Base-by-base conservation (phyloP, 495 filamentous ascomycete species). In the Hyaloscypha hepaticicola region DNA sequence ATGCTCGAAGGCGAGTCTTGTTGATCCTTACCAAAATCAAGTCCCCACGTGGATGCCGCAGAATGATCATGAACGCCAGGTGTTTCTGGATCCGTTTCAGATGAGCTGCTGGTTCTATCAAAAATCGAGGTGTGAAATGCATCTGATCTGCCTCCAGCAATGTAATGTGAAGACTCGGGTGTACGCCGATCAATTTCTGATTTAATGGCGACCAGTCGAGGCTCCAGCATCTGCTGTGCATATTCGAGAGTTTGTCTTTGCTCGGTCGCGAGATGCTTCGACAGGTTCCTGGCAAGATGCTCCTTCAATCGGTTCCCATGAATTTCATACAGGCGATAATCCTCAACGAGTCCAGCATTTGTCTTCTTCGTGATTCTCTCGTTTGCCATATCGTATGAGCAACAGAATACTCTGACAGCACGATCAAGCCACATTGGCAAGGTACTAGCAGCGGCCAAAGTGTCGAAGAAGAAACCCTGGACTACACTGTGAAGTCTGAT, bases 401-500 rank as follows among this genome's bases (percentile, higher is more conserved):
- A 78, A 68, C 83, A 88, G 64, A 88, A 86, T 22, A 91, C 77
- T 1, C 75, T 75, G 6, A 82, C 79, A 14, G 87, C 85, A 41
- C 85, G 76, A 59, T 86, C 79, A 25, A 91, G 75, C 87, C 88
- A 91, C 22, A 83, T 84, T n/a, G 80, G 75, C 7, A 82, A 74
- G 25, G 87, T 78, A 11, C 80, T 78, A 38, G 85, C 80, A 58
- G 83, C 81, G 24, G 81, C 80, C 4, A 95, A 75, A 25, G 84
- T 81, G 68, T 91, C 88, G 21, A 89, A 83, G 64, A 90, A 91
- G 60, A 93, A 92, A 0, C 84, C 87, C 70, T 94, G 91, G 6
- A 93, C 88, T 1, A 94, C 89, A 33, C 84, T 88, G 72, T 93
- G 90, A 49, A 94, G 80, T 33, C 88, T 86, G 33, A 94, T 80